Percentiles rank a stretch among this genome's conserved stretches.
Evolutionary conservation across 345 rosid genomes (phyloP).

Genomic region (Noccaea caerulescens): DNA sequence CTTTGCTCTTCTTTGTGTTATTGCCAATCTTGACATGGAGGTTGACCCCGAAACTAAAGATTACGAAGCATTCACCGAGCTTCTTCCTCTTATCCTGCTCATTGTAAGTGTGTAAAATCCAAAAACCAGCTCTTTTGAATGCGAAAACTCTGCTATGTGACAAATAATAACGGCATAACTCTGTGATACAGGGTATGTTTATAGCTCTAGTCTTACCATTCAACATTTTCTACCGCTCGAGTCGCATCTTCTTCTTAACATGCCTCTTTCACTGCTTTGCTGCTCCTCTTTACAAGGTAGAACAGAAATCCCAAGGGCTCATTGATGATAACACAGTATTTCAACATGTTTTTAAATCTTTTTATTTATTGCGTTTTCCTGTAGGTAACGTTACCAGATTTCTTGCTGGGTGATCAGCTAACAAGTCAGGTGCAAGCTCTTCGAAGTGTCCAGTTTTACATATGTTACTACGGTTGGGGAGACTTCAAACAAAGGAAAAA

Average conservation of each 20-base stretch:
- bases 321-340: neutral
- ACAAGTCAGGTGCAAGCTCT: conserved; percentile 83
- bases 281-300: conserved; percentile 44
- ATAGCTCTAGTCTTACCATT: conserved; percentile 38
- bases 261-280: conserved; percentile 44
- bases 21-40: conserved; percentile 59
- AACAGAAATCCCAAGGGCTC: neutral
- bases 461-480: conserved; percentile 79
- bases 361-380: neutral
- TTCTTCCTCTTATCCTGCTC: conserved; percentile 52
- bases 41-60: conserved; percentile 52
- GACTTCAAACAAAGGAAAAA: conserved; percentile 49
- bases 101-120: conserved; percentile 38
- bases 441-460: conserved; percentile 69
- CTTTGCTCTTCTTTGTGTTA: conserved; percentile 49
- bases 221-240: conserved; percentile 45
- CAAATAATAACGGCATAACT: neutral
- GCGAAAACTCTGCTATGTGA: neutral
- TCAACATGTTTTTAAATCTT: neutral
- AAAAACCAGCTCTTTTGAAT: neutral
- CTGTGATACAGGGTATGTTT: conserved; percentile 35
- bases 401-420: conserved; percentile 67
- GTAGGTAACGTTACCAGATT: conserved; percentile 73
- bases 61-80: conserved; percentile 54
- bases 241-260: conserved; percentile 47